These are phyloP conservation scores for Tetrapyrgos nigripes DNA, from an alignment of 1,284 basidiomycete genomes.

Conservation along the genomic window DNA sequence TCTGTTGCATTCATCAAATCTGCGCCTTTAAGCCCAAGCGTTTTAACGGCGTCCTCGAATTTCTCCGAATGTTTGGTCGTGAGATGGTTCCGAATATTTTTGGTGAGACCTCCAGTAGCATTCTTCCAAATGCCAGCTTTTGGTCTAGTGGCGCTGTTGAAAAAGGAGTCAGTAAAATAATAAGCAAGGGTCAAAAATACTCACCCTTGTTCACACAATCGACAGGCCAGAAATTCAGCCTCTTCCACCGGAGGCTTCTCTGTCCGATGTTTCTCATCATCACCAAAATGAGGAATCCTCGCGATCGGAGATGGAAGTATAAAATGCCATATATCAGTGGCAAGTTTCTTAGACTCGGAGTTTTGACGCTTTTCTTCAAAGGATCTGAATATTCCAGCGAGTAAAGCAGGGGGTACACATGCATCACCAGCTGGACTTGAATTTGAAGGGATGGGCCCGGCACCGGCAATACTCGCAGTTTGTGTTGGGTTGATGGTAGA, in stretches of 20 bases:
- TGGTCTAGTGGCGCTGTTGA: not conserved
- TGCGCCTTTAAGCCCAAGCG: not conserved
- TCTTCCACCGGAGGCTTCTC: not conserved
- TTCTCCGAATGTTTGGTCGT: slow-evolving; percentile 1
- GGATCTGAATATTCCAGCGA: not conserved
- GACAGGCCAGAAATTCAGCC: slow-evolving; percentile 3
- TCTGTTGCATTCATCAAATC: not conserved
- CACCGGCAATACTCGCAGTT: no score
- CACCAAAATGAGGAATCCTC: not conserved
- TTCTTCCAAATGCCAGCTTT: slow-evolving; percentile 11
- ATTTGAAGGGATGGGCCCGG: not conserved
- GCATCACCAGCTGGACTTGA: not conserved
- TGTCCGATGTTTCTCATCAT: not conserved
- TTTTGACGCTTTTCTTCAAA: not conserved
- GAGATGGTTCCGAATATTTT: slow-evolving; percentile 10
- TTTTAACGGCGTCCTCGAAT: not conserved
- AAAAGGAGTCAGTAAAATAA: not conserved
- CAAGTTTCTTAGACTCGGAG: not conserved
- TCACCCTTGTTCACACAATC: slow-evolving; percentile 12
- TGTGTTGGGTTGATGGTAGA: no score
- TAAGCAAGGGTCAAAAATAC: not conserved
- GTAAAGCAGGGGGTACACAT: not conserved
- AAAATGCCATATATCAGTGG: slow-evolving; percentile 17
- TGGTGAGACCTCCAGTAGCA: slow-evolving; percentile 11
- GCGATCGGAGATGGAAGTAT: not conserved